These are phyloP conservation scores for Moricandia arvensis DNA, from an alignment of 345 rosid species.

Conservation along the genomic window DNA sequence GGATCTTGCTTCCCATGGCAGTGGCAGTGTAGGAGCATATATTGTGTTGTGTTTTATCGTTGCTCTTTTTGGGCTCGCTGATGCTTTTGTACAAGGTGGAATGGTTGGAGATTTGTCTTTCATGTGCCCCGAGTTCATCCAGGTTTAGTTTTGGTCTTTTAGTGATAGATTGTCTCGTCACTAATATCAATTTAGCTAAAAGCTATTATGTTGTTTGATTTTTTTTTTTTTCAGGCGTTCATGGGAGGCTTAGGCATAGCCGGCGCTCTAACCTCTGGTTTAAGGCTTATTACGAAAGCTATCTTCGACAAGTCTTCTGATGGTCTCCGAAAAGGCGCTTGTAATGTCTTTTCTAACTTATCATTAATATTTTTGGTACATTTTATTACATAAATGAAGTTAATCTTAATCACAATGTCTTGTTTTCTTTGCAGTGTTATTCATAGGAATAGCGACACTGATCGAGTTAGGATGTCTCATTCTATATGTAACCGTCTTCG, in stretches of 20 bases:
- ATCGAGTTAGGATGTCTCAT: constrained; percentile 65
- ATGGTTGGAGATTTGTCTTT: constrained; percentile 86
- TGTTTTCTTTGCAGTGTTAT: constrained; percentile 45
- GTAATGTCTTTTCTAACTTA: constrained; percentile 41
- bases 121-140: constrained; percentile 67
- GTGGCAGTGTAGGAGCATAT: constrained; percentile 70
- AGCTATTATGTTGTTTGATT: neutral
- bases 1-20: constrained; percentile 77
- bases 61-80: constrained; percentile 72
- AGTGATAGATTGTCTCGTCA: neutral
- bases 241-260: constrained; percentile 73
- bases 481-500: constrained; percentile 59
- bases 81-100: constrained; percentile 88
- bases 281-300: constrained; percentile 75
- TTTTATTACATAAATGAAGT: neutral
- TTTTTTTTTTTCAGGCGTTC: constrained; percentile 46
- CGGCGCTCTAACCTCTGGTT: constrained; percentile 64
- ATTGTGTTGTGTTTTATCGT: constrained; percentile 62
- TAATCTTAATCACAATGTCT: neutral
- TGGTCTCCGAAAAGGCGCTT: constrained; percentile 84
- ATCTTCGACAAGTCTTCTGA: constrained; percentile 40
- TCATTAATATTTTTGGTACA: neutral
- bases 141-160: constrained; percentile 41
- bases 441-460: constrained; percentile 56
- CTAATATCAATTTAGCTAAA: neutral